Base-by-base conservation (phyloP, 2,329 filamentous ascomycete species). In the Sclerotinia sclerotiorum region DNA sequence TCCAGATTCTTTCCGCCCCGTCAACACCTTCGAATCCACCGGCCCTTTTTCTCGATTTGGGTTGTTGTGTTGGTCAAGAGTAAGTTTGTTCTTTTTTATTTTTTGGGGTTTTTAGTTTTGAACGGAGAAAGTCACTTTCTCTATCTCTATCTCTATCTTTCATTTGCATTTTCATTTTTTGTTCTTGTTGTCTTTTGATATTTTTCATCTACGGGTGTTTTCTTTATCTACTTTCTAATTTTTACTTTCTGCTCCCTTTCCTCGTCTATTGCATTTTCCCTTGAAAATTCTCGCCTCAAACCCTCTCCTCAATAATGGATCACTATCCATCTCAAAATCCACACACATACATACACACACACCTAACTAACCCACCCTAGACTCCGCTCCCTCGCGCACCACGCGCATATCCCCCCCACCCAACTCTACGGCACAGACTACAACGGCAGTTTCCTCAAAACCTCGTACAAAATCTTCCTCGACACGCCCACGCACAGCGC, bases 1-100 rank as follows among this genome's bases (percentile, higher is more conserved):
- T 67, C 24, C n/a, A 60, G 24, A 67, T 48, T 6, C 56, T 67
- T 24, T 67, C 65, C 24, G 44, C 65, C 2, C 65, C 65, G 10
- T 35, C 56, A 17, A 27, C 46, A 4, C 49, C 48, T 19, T 27
- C 29, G 29, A 52, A 17, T 54, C 46, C 65, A 39, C 69, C 70
- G 15, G 29, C 58, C 1, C 63, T 48, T 3, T 70, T 80, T 8
- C 75, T 81, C 21, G 80, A 81, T 69, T 70, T 81, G 1, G 79
- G 79, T 19, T 80, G 79, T 60, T 79, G 78, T 69, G 76, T 81
- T 35, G 80, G 77, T 0, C 78, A 80, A 69, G 79, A 81, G 66
- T 68, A 68, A 15, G 57, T 55, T 21, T 8, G 15, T 6, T 5
- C 15, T 27, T 63, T 15, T 13, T 3, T 3, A 10, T 39, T 39